Percentiles rank a stretch among this genome's conserved stretches.
Evolutionary conservation across 805 yeast species (phyloP).

Genomic region (Ogataea methanolica): DNA sequence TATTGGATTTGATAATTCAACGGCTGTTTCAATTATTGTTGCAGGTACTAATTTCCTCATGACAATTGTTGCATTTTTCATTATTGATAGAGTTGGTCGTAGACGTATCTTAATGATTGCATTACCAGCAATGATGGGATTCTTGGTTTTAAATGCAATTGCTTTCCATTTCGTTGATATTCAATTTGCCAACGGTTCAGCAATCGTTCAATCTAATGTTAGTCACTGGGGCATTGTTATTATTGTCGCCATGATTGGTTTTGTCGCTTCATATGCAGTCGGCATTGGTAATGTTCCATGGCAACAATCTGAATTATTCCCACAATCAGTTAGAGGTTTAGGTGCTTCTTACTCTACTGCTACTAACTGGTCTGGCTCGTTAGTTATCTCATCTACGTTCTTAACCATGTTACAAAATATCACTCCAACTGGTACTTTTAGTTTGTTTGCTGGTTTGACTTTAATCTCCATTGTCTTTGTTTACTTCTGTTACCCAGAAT

Average conservation of each 20-base stretch:
- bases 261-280: constrained; percentile 48
- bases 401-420: constrained; percentile 48
- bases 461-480: constrained; percentile 67
- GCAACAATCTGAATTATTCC: constrained; percentile 55
- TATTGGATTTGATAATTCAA: constrained; percentile 47
- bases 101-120: constrained; percentile 42
- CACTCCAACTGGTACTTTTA: constrained; percentile 52
- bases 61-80: constrained; percentile 43
- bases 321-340: constrained; percentile 49
- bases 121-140: constrained; percentile 40
- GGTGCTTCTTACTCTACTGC: constrained; percentile 37
- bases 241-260: constrained; percentile 49
- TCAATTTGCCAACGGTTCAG: constrained; percentile 43
- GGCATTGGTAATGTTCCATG: constrained; percentile 57
- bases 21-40: constrained; percentile 49
- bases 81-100: constrained; percentile 49
- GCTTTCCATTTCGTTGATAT: constrained; percentile 2
- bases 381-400: constrained; percentile 47
- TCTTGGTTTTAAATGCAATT: constrained; percentile 44
- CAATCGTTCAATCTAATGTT: constrained; percentile 42
- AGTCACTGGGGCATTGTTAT: constrained; percentile 86
- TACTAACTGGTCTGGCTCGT: constrained; percentile 49
- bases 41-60: constrained; percentile 54
- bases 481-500: constrained; percentile 86
- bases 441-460: constrained; percentile 82